Evolutionary conservation across 805 yeast species (phyloP).

Genomic region (Naumovozyma baii): DNA sequence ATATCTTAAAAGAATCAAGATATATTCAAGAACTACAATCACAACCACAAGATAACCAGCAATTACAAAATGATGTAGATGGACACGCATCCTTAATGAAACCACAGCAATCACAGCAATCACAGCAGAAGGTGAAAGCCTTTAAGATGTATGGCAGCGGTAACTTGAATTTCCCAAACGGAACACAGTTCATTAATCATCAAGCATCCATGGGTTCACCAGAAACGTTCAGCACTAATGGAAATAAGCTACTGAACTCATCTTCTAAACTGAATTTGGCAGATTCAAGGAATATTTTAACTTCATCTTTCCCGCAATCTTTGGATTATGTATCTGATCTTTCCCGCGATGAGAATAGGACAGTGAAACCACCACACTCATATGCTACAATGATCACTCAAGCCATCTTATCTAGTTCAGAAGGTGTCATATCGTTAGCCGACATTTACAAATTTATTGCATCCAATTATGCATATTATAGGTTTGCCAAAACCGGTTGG

Average conservation of each 20-base stretch:
- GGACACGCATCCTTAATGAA: too few species aligned
- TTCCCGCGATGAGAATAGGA: slow-evolving; percentile 77
- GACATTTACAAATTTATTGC: slow-evolving; percentile 92
- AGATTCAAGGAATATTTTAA: not conserved
- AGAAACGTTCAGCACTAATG: not conserved
- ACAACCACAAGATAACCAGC: slow-evolving; percentile 5
- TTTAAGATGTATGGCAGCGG: slow-evolving; percentile 27
- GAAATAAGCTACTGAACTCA: not conserved
- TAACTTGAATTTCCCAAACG: slow-evolving; percentile 40
- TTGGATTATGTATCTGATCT: slow-evolving; percentile 41
- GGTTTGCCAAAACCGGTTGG: slow-evolving; percentile 93
- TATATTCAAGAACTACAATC: slow-evolving; percentile 10
- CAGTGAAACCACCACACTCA: slow-evolving; percentile 91
- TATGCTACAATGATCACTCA: slow-evolving; percentile 98
- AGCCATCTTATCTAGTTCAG: slow-evolving; percentile 80
- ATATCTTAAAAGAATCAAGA: slow-evolving; percentile 16
- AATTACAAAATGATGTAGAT: slow-evolving; percentile 3
- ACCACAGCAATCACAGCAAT: slow-evolving; percentile 7
- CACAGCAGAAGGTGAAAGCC: slow-evolving; percentile 22
- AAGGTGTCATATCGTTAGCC: slow-evolving; percentile 78
- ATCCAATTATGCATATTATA: slow-evolving; percentile 79
- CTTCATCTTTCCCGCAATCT: slow-evolving; percentile 17
- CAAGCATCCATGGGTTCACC: not conserved
- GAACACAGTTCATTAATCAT: slow-evolving; percentile 31
- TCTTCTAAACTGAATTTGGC: not conserved